These are phyloP conservation scores for Aspergillus conjunctus DNA, from an alignment of 495 filamentous ascomycete genomes.

Conservation along the genomic window DNA sequence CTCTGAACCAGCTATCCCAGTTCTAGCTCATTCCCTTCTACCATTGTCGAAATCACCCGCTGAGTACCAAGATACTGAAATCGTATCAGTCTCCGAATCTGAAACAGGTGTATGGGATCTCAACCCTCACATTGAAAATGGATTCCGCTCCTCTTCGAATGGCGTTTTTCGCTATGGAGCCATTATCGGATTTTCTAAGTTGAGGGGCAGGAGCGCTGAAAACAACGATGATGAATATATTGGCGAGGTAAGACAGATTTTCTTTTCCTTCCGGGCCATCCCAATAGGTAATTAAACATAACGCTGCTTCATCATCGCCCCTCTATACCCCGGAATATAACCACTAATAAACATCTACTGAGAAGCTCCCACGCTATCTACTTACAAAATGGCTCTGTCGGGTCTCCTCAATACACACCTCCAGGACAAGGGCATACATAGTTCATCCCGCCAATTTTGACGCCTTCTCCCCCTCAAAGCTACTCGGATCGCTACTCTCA, in stretches of 20 bases:
- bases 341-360: neutral
- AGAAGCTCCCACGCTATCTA: constrained; percentile 29
- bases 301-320: neutral
- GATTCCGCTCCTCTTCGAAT: constrained; percentile 22
- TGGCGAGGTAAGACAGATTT: constrained; percentile 31
- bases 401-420: constrained; percentile 12
- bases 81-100: neutral
- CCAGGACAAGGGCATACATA: constrained; percentile 37
- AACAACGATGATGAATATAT: constrained; percentile 38
- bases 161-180: constrained; percentile 36
- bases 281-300: no score
- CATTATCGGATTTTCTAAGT: constrained; percentile 44
- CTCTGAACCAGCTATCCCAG: constrained; percentile 37
- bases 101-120: constrained; percentile 35
- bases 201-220: constrained; percentile 30
- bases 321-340: neutral
- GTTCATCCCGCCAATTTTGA: constrained; percentile 80
- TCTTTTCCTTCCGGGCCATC: neutral
- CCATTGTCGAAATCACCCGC: neutral
- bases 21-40: constrained; percentile 42
- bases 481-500: constrained; percentile 49
- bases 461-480: constrained; percentile 72
- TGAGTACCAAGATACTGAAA: neutral
- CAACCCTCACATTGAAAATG: constrained; percentile 30
- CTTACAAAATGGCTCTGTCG: constrained; percentile 25